phyloP scores from a whole-genome alignment of 768 basidiomycete genomes.

The Inosperma sp. region DNA sequence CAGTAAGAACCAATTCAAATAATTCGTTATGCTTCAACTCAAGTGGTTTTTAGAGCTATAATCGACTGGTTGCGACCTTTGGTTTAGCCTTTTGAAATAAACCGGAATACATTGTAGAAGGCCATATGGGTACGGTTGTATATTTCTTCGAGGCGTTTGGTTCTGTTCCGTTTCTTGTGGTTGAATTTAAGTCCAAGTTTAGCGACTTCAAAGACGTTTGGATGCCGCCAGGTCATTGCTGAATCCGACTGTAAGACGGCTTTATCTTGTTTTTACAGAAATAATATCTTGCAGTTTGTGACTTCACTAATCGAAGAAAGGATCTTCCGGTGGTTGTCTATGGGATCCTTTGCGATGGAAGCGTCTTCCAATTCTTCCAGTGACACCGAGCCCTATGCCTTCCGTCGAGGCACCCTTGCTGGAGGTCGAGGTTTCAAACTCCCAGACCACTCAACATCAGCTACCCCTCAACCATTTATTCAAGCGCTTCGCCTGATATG shows the following conservation, averaged over 20 bases:
- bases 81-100: conserved; percentile 13
- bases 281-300: conserved; percentile 10
- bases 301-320: conserved; percentile 7
- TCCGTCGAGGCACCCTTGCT: conserved; percentile 12
- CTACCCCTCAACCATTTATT: conserved; percentile 10
- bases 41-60: conserved; percentile 19
- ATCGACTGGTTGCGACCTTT: conserved; percentile 16
- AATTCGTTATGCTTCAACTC: background rate
- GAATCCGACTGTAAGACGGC: conserved; percentile 13
- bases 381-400: conserved; percentile 6
- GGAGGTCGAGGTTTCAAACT: conserved; percentile 10
- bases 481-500: conserved; percentile 15
- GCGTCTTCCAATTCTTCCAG: conserved; percentile 16
- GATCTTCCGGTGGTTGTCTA: conserved; percentile 10
- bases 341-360: conserved; percentile 16
- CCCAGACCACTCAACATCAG: conserved; percentile 6
- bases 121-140: conserved; percentile 14
- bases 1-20: conserved; percentile 8
- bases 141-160: conserved; percentile 19
- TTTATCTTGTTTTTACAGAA: background rate
- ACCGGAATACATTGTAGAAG: conserved; percentile 16
- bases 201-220: conserved; percentile 11
- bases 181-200: conserved; percentile 10
- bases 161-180: conserved; percentile 8
- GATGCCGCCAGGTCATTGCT: conserved; percentile 12